Conservation (phyloP, 2,329 filamentous ascomycete genomes). For the Fusarium penzigii region DNA sequence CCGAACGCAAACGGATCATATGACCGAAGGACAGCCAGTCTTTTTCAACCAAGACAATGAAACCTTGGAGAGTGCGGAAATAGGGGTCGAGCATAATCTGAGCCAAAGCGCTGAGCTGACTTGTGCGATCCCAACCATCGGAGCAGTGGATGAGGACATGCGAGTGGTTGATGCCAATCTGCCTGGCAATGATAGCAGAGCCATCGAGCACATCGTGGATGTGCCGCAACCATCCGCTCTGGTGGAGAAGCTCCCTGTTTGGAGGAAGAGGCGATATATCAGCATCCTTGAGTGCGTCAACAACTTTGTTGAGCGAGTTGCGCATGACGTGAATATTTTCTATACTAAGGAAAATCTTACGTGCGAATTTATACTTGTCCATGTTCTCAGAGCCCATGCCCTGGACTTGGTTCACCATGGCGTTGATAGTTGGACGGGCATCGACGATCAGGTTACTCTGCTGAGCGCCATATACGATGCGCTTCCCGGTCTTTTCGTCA, state of each 20-base stretch:
- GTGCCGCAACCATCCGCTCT: conserved; percentile 90
- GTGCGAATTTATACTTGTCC: conserved; percentile 92
- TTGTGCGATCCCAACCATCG: conserved; percentile 97
- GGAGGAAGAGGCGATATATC: conserved; percentile 83
- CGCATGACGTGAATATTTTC: conserved; percentile 99
- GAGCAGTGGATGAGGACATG: conserved; percentile 97
- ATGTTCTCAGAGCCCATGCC: conserved; percentile 96
- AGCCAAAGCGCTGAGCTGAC: conserved; percentile 86
- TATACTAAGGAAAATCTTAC: conserved; percentile 90
- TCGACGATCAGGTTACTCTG: conserved; percentile 95
- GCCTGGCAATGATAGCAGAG: conserved; percentile 78
- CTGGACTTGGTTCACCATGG: conserved; percentile 89
- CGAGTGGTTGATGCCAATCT: conserved; percentile 88
- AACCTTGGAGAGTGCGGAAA: conserved; percentile 90
- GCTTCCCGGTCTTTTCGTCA: conserved; percentile 61
- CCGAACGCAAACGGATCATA: conserved; percentile 93
- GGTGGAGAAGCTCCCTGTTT: conserved; percentile 75
- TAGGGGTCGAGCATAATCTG: conserved; percentile 96
- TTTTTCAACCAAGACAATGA: conserved; percentile 92
- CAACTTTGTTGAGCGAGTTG: conserved; percentile 80
- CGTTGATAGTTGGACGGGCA: conserved; percentile 90
- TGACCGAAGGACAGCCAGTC: conserved; percentile 98
- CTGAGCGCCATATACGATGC: conserved; percentile 83
- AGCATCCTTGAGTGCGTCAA: conserved; percentile 89
- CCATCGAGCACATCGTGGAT: conserved; percentile 84